These are phyloP conservation scores for Exutisphaerella laricina DNA, from an alignment of 2,329 filamentous ascomycete genomes.

Conservation along the genomic window DNA sequence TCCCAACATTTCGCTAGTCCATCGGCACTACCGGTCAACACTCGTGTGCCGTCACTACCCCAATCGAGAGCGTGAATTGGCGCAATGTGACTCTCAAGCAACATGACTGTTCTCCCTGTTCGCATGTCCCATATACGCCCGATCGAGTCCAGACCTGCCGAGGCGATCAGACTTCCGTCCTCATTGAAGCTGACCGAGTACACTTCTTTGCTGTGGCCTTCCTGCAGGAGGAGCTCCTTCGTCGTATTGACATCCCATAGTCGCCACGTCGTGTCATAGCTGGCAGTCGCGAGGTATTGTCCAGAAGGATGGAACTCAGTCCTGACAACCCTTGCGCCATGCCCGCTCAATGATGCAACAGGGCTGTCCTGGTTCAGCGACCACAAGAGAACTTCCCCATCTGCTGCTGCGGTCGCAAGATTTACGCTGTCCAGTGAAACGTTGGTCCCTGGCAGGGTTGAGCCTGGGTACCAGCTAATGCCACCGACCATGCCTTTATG, in stretches of 20 bases:
- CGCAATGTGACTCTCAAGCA: constrained; percentile 86
- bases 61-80: constrained; percentile 93
- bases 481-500: constrained; percentile 88
- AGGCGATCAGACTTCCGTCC: constrained; percentile 85
- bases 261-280: constrained; percentile 93
- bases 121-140: constrained; percentile 93
- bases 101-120: constrained; percentile 90
- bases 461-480: constrained; percentile 80
- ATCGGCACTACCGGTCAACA: constrained; percentile 87
- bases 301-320: constrained; percentile 94
- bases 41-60: constrained; percentile 83
- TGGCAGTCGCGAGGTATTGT: constrained; percentile 82
- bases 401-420: constrained; percentile 82
- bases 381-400: constrained; percentile 86
- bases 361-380: constrained; percentile 81
- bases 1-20: constrained; percentile 99
- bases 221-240: constrained; percentile 78
- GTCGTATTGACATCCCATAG: constrained; percentile 89
- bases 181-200: constrained; percentile 85
- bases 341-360: constrained; percentile 72
- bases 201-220: constrained; percentile 91
- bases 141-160: constrained; percentile 89
- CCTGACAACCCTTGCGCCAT: constrained; percentile 80
- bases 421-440: constrained; percentile 68
- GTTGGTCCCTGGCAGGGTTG: constrained; percentile 65